These are phyloP conservation scores for Hypoxylon sp. DNA, from an alignment of 2,329 filamentous ascomycete genomes.

Conservation along the genomic window DNA sequence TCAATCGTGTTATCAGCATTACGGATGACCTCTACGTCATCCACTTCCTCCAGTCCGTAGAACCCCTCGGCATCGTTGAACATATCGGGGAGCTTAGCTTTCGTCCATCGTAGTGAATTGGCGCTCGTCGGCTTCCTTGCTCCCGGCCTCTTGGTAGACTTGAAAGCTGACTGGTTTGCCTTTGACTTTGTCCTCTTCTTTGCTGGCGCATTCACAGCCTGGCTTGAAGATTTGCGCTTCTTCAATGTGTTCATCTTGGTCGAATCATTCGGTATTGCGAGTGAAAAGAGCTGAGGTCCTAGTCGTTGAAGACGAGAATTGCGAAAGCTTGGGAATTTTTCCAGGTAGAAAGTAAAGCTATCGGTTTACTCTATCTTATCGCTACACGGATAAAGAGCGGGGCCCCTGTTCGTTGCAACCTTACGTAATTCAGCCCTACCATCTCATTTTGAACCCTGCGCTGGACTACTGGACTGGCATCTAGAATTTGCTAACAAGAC, in stretches of 20 bases:
- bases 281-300: neutral
- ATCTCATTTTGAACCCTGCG: slow-evolving; percentile 9
- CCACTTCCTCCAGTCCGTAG: slow-evolving; percentile 88
- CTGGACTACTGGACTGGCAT: too few species aligned
- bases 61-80: slow-evolving; percentile 93
- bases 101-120: slow-evolving; percentile 63
- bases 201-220: slow-evolving; percentile 29
- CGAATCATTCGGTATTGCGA: slow-evolving; percentile 1
- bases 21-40: slow-evolving; percentile 85
- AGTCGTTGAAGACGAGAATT: slow-evolving; percentile 4
- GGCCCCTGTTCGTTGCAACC: slow-evolving; percentile 43
- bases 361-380: slow-evolving; percentile 15
- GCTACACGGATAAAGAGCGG: slow-evolving; percentile 3
- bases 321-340: slow-evolving; percentile 8
- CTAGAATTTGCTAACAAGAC: slow-evolving; percentile 27
- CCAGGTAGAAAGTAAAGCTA: slow-evolving; percentile 1
- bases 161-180: slow-evolving; percentile 3
- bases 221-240: slow-evolving; percentile 38
- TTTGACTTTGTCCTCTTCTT: slow-evolving; percentile 39
- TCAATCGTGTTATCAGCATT: slow-evolving; percentile 63
- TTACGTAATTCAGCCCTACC: slow-evolving; percentile 45
- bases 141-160: slow-evolving; percentile 41
- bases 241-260: slow-evolving; percentile 35
- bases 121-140: slow-evolving; percentile 54
- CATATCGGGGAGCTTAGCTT: slow-evolving; percentile 74